Evolutionary conservation across 139 green algal genomes (phyloP).

Genomic region (Chlamydomonas sphaeroides): DNA sequence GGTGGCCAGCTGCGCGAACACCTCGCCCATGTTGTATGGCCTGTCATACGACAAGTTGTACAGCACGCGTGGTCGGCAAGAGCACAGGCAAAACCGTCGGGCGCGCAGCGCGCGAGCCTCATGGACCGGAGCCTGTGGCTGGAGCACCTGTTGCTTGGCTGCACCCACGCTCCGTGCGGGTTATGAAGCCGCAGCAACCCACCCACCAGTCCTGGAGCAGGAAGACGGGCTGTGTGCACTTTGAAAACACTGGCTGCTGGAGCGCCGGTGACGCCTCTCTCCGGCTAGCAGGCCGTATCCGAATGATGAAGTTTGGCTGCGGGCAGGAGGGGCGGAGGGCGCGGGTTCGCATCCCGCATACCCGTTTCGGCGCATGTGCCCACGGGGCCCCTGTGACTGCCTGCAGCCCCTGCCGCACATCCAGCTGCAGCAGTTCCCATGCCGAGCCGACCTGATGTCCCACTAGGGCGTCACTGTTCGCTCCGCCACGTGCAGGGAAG

Average conservation of each 20-base stretch:
- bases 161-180: no score
- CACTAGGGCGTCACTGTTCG: slow-evolving; percentile 22
- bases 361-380: no score
- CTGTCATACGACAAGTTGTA: not conserved
- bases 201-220: not conserved
- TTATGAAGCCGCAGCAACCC: no score
- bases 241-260: not conserved
- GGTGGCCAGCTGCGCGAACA: slow-evolving; percentile 5
- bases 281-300: slow-evolving; percentile 1
- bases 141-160: no score
- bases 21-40: not conserved
- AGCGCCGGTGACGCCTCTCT: not conserved
- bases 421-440: no score
- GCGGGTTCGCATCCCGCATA: no score
- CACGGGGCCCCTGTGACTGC: no score
- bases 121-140: no score
- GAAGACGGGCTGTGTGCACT: not conserved
- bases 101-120: no score
- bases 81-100: no score
- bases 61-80: not conserved
- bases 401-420: no score
- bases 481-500: slow-evolving; percentile 21
- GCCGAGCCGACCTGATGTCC: slow-evolving; percentile 19
- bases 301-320: not conserved
- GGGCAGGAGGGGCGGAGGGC: no score